A percentile compares a stretch with the other conserved stretches of the same genome.
phyloP scores from a whole-genome alignment of 2,329 filamentous ascomycete genomes.

The Keithomyces neogunnii region DNA sequence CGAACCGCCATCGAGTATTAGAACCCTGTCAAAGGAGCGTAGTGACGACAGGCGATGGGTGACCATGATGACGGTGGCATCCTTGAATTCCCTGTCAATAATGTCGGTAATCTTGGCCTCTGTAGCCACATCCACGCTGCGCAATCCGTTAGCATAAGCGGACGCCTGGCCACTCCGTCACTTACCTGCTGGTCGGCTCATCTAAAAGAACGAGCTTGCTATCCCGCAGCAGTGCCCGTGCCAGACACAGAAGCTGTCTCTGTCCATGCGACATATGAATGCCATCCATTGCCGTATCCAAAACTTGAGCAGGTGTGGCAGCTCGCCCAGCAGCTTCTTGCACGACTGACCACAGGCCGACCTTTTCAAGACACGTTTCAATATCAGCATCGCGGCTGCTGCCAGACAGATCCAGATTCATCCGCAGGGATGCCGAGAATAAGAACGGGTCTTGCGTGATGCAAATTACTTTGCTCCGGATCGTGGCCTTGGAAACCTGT shows the following conservation, averaged over 20 bases:
- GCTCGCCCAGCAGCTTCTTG: neutral
- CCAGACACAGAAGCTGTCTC: neutral
- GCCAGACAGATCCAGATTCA: slow-evolving; percentile 60
- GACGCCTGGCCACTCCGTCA: too few relatives aligned
- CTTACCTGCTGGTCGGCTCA: neutral
- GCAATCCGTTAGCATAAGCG: too few relatives aligned
- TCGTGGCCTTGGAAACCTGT: slow-evolving; percentile 75
- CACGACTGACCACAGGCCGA: neutral
- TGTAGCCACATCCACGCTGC: too few relatives aligned
- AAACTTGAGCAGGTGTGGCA: too few relatives aligned
- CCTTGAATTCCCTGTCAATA: too few relatives aligned
- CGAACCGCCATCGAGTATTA: neutral
- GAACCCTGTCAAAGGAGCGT: neutral
- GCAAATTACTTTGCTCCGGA: slow-evolving; percentile 76
- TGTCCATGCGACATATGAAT: neutral
- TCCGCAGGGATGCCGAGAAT: slow-evolving; percentile 77
- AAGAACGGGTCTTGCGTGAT: slow-evolving; percentile 90
- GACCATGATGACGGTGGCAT: neutral
- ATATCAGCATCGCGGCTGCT: neutral
- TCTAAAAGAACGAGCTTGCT: neutral
- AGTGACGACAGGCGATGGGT: neutral
- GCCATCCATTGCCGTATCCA: neutral
- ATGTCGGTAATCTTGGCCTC: too few relatives aligned
- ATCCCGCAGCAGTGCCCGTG: neutral
- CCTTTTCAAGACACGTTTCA: neutral